phyloP scores from a whole-genome alignment of 2,329 filamentous ascomycete genomes.

The Capronia americana region DNA sequence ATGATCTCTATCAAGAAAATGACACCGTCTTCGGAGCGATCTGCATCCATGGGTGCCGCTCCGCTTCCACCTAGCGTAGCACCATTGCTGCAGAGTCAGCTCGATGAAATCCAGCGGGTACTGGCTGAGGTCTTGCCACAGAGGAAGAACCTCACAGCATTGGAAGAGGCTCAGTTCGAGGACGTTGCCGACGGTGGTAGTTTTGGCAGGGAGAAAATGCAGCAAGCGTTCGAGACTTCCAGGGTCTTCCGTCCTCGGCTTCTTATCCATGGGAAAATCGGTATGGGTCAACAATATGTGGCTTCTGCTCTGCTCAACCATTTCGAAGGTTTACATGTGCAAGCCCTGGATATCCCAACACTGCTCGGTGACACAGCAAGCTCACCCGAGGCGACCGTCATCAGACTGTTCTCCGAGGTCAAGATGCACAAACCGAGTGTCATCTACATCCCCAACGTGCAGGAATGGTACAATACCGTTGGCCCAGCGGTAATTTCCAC shows the following conservation, averaged over 20 bases:
- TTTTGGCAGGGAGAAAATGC: slow-evolving; percentile 80
- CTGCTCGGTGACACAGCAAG: slow-evolving; percentile 82
- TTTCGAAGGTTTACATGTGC: slow-evolving; percentile 91
- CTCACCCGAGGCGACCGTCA: slow-evolving; percentile 84
- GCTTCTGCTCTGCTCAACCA: slow-evolving; percentile 84
- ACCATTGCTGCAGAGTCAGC: slow-evolving; percentile 76
- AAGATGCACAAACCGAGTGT: slow-evolving; percentile 94
- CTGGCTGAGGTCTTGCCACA: slow-evolving; percentile 81
- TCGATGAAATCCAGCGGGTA: slow-evolving; percentile 70
- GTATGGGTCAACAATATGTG: slow-evolving; percentile 94
- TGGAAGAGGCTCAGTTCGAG: slow-evolving; percentile 93
- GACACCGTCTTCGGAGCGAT: slow-evolving; percentile 90
- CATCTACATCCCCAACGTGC: slow-evolving; percentile 89
- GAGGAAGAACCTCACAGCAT: slow-evolving; percentile 82
- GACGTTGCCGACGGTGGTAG: slow-evolving; percentile 81
- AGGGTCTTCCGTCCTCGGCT: slow-evolving; percentile 88
- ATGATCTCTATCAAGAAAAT: slow-evolving; percentile 97
- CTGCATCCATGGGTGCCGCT: slow-evolving; percentile 80
- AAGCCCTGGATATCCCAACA: slow-evolving; percentile 89
- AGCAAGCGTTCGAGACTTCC: slow-evolving; percentile 81
- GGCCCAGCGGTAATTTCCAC: slow-evolving; percentile 72
- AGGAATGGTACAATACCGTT: slow-evolving; percentile 81
- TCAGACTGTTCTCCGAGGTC: slow-evolving; percentile 88
- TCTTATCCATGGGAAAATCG: slow-evolving; percentile 78
- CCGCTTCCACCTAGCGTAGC: slow-evolving; percentile 80